These are phyloP conservation scores for Sordariomycetes sp. DNA, from an alignment of 2,329 filamentous ascomycete genomes.

Conservation along the genomic window DNA sequence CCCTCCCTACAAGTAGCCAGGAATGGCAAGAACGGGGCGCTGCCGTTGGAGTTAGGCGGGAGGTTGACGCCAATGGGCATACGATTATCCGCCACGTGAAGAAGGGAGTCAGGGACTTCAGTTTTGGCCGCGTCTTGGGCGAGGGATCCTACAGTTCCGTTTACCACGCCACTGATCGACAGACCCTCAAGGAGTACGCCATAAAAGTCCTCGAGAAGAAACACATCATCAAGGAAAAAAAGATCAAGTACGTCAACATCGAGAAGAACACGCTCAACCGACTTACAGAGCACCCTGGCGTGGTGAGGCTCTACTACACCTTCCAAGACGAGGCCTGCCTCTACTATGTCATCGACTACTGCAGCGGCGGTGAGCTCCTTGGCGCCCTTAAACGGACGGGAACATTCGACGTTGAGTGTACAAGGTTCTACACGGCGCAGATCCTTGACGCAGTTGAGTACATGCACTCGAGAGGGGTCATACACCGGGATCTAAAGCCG, in stretches of 20 bases:
- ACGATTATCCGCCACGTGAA: constrained; percentile 77
- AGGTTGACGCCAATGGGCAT: constrained; percentile 76
- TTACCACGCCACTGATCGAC: constrained; percentile 81
- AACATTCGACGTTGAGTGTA: constrained; percentile 92
- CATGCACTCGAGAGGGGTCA: constrained; percentile 94
- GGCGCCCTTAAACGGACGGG: constrained; percentile 89
- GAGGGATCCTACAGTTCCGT: constrained; percentile 98
- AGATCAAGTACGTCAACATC: constrained; percentile 99
- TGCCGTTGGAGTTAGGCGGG: constrained; percentile 71
- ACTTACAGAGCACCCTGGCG: constrained; percentile 89
- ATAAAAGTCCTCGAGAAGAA: constrained; percentile 97
- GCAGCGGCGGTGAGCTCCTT: constrained; percentile 82
- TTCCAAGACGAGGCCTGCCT: constrained; percentile 95
- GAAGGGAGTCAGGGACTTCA: constrained; percentile 95
- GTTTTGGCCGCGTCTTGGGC: constrained; percentile 80
- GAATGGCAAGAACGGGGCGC: constrained; percentile 95
- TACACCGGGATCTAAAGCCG: constrained; percentile 92
- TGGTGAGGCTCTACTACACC: constrained; percentile 94
- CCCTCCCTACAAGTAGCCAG: constrained; percentile 54
- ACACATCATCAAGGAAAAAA: constrained; percentile 99
- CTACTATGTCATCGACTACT: constrained; percentile 93
- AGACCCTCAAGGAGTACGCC: constrained; percentile 91
- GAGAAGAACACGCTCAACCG: constrained; percentile 97
- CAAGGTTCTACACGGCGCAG: constrained; percentile 86
- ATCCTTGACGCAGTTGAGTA: constrained; percentile 93